Base-by-base conservation (phyloP, 1,139 yeast genomes). In the Sugiyamaella sp. region DNA sequence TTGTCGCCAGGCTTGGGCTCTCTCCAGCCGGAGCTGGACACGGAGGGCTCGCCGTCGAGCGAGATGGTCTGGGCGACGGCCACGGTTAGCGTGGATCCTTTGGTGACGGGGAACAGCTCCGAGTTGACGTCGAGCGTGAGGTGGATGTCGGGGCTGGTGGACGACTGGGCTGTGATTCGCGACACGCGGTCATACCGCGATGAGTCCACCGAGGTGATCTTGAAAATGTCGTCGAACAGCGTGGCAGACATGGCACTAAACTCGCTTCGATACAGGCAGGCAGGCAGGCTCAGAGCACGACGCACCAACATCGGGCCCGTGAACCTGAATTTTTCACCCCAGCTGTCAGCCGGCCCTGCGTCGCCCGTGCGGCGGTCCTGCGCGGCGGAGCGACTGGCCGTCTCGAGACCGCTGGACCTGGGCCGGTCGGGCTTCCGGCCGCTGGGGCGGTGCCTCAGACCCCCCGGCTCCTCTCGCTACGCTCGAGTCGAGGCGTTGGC, bases 171-270 rank as follows among this genome's bases (percentile, higher is more conserved):
- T 63, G 89, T 88, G 67, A 93, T 81, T 66, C 99, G 86, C 33
- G 90, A 78, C 16, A 93, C 98, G 68, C 89, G 88, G 79, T 89
- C 95, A 77, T 95, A 93, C 68, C 96, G 83, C 52, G 91, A 96
- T 33, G 86, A 74, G 70, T 93, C 99, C 51, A 89, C 85, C 46
- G 93, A 83, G 60, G 86, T 86, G 67, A 93, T 85, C 61, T 84
- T 83, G 76, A 95, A 93, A 73, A 90, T 84, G 74, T 93, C 99
- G 73, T 93, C 98, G 70, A 95, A 93, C 60, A 95, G 80, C 46
- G 95, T 86, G 60, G 87, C 47, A 19, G 63, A 55, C 64, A 60
- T 62, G 6, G 3, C 20, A n/a, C 9, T 20, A 19, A 17, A 24
- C 8, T 14, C 21, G 17, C 21, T 9, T 27, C n/a, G n/a, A n/a